Percentiles rank a stretch among this genome's conserved stretches.
phyloP scores from a whole-genome alignment of 768 basidiomycete species.

The Termitomyces sp. region DNA sequence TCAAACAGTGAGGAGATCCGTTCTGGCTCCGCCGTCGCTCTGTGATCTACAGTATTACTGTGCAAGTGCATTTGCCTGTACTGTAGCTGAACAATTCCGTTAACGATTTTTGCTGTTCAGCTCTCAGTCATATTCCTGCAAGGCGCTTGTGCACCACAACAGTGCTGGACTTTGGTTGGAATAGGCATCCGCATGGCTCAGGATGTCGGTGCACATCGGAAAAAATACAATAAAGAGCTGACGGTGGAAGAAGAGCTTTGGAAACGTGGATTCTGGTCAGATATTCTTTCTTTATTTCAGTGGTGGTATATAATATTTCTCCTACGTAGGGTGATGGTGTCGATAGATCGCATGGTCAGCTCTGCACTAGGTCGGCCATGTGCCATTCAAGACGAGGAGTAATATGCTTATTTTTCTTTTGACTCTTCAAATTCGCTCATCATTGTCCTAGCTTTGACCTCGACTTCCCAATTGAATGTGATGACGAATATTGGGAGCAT shows the following conservation, averaged over 20 bases:
- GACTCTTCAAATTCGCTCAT: not conserved
- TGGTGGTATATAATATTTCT: not conserved
- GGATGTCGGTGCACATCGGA: constrained; percentile 74
- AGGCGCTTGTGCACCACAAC: constrained; percentile 58
- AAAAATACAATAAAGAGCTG: constrained; percentile 27
- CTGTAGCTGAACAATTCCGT: not conserved
- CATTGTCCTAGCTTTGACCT: constrained; percentile 59
- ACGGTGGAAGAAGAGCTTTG: constrained; percentile 68
- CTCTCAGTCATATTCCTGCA: constrained; percentile 52
- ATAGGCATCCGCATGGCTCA: constrained; percentile 73
- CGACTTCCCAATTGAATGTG: constrained; percentile 61
- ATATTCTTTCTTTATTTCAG: constrained; percentile 10
- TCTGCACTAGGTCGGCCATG: constrained; percentile 67
- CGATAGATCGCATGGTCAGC: constrained; percentile 50
- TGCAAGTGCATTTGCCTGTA: constrained; percentile 29
- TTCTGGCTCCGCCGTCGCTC: constrained; percentile 63
- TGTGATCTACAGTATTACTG: constrained; percentile 74
- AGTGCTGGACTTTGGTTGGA: constrained; percentile 68
- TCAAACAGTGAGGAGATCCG: constrained; percentile 56
- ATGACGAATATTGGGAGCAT: constrained; percentile 75
- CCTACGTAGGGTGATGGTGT: constrained; percentile 47
- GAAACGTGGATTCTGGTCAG: constrained; percentile 67
- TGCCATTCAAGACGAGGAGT: constrained; percentile 81
- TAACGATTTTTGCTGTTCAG: constrained; percentile 25
- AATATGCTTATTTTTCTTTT: constrained; percentile 22